These are phyloP conservation scores for Wallacemonas collosoma DNA, from an alignment of 208 protist species.

Conservation along the genomic window DNA sequence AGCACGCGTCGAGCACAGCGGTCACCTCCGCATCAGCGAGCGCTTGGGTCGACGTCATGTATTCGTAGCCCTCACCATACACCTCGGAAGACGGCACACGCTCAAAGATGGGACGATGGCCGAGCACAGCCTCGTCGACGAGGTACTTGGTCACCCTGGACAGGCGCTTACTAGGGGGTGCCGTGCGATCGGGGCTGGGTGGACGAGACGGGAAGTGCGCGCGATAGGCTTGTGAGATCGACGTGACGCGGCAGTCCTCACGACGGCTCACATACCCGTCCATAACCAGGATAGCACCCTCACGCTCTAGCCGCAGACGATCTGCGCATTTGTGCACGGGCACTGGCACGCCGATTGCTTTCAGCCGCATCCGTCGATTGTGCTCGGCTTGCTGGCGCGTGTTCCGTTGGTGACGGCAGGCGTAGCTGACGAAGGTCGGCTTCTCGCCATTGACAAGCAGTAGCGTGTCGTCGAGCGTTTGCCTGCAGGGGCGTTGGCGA, in stretches of 20 bases:
- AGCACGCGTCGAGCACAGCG: neutral
- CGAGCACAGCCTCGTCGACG: neutral
- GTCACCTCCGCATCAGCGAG: neutral
- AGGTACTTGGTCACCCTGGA: conserved; percentile 2
- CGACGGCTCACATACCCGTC: conserved; percentile 28
- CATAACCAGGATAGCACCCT: conserved; percentile 22
- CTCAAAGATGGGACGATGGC: conserved; percentile 7
- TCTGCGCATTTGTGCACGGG: neutral
- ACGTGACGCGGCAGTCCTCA: neutral
- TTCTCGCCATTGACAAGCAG: neutral
- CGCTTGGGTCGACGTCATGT: neutral
- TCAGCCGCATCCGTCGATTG: neutral
- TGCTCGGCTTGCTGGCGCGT: neutral
- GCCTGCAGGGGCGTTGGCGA: neutral
- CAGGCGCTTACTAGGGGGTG: neutral
- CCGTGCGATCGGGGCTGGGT: neutral
- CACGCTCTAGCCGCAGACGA: neutral
- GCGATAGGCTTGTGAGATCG: neutral
- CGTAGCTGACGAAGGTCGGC: conserved; percentile 1
- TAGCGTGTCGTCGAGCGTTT: neutral
- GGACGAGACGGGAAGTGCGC: neutral
- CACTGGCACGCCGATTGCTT: neutral
- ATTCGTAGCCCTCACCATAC: conserved; percentile 6
- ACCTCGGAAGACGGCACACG: neutral
- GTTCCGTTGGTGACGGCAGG: neutral